A percentile compares a stretch with the other conserved stretches of the same genome.
These are phyloP conservation scores for Blastomyces silverae DNA, from an alignment of 2,329 filamentous ascomycete species.

Conservation along the genomic window DNA sequence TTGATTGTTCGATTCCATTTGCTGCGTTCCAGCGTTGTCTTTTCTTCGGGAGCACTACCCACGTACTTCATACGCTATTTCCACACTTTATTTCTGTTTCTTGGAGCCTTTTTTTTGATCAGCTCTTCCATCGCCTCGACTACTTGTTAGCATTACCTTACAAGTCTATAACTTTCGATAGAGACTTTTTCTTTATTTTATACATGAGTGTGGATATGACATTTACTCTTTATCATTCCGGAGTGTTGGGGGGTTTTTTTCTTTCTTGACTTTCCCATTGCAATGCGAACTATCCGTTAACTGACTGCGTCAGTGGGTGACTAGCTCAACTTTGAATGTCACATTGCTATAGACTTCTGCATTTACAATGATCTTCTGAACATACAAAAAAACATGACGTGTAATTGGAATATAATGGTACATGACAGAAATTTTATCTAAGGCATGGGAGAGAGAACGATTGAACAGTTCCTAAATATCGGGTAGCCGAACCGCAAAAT, in stretches of 20 bases:
- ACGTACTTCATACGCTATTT: neutral
- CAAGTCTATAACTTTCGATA: neutral
- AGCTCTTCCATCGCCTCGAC: neutral
- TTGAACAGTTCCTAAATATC: neutral
- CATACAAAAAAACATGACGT: neutral
- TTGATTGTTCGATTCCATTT: constrained; percentile 8
- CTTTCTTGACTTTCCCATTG: neutral
- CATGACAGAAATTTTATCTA: neutral
- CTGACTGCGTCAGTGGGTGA: neutral
- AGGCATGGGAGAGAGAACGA: neutral
- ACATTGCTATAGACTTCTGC: neutral
- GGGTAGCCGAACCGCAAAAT: neutral
- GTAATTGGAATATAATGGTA: neutral
- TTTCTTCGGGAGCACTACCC: neutral
- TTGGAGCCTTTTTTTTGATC: neutral
- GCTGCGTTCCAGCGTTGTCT: constrained; percentile 12
- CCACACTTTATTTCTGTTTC: no score
- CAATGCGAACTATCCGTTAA: neutral
- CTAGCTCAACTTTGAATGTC: neutral
- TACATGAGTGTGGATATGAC: constrained; percentile 2
- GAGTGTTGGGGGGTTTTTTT: neutral
- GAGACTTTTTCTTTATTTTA: neutral
- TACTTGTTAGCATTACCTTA: neutral
- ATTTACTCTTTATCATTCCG: neutral
- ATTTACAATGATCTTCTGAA: neutral